Conservation (phyloP, 2,329 filamentous ascomycete species). For the Diaporthe humulicola region DNA sequence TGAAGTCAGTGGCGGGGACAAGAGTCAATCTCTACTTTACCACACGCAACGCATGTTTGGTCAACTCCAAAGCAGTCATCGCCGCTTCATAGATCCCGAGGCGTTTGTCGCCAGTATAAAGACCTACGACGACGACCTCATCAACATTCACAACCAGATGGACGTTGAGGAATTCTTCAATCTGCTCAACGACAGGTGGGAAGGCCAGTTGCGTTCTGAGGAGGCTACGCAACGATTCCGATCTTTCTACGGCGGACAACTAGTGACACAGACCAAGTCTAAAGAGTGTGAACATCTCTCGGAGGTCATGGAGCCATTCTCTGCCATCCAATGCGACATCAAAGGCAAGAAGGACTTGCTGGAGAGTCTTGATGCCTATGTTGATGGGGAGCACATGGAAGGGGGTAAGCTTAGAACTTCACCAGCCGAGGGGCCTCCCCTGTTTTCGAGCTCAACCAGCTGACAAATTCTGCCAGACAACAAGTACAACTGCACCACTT, state of each 20-base stretch:
- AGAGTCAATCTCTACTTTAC: slow-evolving; percentile 76
- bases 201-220: slow-evolving; percentile 78
- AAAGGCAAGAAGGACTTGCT: slow-evolving; percentile 88
- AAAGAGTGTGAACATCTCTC: slow-evolving; percentile 96
- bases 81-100: slow-evolving; percentile 79
- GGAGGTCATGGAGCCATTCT: slow-evolving; percentile 89
- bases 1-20: slow-evolving; percentile 65
- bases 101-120: slow-evolving; percentile 81
- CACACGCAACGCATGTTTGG: slow-evolving; percentile 88
- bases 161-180: slow-evolving; percentile 99
- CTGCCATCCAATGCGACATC: slow-evolving; percentile 95
- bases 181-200: slow-evolving; percentile 90
- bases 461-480: slow-evolving; percentile 72
- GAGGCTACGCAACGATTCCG: slow-evolving; percentile 81
- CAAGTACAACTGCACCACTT: slow-evolving; percentile 96
- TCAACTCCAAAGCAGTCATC: slow-evolving; percentile 85
- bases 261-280: slow-evolving; percentile 95
- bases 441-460: neutral
- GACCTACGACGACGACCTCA: slow-evolving; percentile 84
- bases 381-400: slow-evolving; percentile 96
- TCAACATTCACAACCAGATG: slow-evolving; percentile 94
- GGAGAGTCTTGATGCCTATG: slow-evolving; percentile 94
- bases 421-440: neutral
- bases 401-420: slow-evolving; percentile 68
- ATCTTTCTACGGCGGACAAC: slow-evolving; percentile 89